Base-by-base conservation (phyloP, 2,329 filamentous ascomycete genomes). In the Paecilomyces variotii region DNA sequence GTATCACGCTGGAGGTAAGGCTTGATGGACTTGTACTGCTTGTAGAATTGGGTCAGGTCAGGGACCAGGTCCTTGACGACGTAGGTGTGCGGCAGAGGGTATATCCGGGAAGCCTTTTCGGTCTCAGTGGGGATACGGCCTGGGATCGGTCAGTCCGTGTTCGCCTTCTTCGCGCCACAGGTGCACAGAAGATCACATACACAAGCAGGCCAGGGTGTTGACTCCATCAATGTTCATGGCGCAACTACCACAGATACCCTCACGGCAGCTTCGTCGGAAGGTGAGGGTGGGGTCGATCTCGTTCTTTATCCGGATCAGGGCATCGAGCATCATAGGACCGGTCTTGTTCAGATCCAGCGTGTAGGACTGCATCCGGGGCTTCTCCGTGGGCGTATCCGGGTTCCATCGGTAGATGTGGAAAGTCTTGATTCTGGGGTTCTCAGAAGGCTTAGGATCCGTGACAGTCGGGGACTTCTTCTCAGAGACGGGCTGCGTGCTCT, bases 1-100 rank as follows among this genome's bases (percentile, higher is more conserved):
- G 90, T 94, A 64, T 92, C 88, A 72, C 91, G 86, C 82, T 97
- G 94, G 57, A 99, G 87, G 77, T 96, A 99, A 51, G 94, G 94
- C 87, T 97, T 96, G 80, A 99, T 97, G 14, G 92, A 97, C 80
- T 97, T 96, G 86, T 99, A 99, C 83, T 99, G 94, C 85, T 97
- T 97, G 86, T 99, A 99, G 82, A 99, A 97, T 72, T 94, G 89
- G 63, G 94, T 99, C 80, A 99, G 82, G 75, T 99, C 94, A 60
- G 94, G 93, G 34, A 99, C 94, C 63, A 99, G 86, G 76, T 99
- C 94, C 86, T 97, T 99, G 80, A 99, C 92, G 68, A 99, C 90
- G 79, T 97, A 99, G 77, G 92, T 97, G 81, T 99, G 94, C 69
- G 94, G 94, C 67, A 99, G 84, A 61, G 94, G 94, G 82, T 99